These are phyloP conservation scores for Jatropha curcas DNA, from an alignment of 345 rosid genomes.

Conservation along the genomic window DNA sequence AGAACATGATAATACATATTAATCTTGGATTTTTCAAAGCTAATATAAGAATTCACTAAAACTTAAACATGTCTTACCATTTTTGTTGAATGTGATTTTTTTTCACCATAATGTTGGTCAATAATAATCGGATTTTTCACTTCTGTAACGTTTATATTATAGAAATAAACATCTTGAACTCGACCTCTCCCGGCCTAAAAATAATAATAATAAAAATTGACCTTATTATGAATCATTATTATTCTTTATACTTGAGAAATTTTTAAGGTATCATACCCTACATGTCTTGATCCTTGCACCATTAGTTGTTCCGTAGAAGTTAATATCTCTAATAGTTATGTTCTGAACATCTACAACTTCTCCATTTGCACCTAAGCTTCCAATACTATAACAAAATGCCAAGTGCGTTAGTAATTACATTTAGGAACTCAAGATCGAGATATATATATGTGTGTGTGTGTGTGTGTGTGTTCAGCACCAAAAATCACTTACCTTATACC, in stretches of 20 bases:
- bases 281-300: constrained; percentile 46
- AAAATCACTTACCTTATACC: constrained; percentile 39
- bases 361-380: constrained; percentile 45
- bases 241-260: too few species aligned
- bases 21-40: not conserved
- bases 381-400: constrained; percentile 21
- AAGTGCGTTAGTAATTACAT: too few species aligned
- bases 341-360: constrained; percentile 26
- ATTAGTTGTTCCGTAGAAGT: constrained; percentile 31
- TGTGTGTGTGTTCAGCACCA: too few species aligned
- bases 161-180: constrained; percentile 27
- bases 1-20: not conserved
- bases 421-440: too few species aligned
- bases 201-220: too few species aligned
- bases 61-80: constrained; percentile 6
- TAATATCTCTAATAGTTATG: constrained; percentile 21
- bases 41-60: too few species aligned
- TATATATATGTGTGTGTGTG: too few species aligned
- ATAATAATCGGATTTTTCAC: constrained; percentile 35
- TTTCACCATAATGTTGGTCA: constrained; percentile 33
- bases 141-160: constrained; percentile 20
- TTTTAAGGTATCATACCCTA: constrained; percentile 20
- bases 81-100: too few species aligned
- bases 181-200: constrained; percentile 30
- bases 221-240: too few species aligned